These are phyloP conservation scores for Excoecaria agallocha DNA, from an alignment of 345 rosid species.

Conservation along the genomic window DNA sequence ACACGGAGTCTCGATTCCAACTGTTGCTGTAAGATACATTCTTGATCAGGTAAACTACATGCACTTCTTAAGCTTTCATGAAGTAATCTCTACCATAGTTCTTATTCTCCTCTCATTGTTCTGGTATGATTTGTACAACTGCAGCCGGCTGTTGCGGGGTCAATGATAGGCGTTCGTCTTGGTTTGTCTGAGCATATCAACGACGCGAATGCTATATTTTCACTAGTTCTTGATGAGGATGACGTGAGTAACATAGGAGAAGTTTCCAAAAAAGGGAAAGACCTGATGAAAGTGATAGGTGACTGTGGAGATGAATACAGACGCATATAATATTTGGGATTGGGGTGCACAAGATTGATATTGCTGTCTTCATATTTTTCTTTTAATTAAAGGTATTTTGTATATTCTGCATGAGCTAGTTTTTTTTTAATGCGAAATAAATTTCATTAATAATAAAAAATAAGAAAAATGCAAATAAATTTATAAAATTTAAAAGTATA, in stretches of 20 bases:
- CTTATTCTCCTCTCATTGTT: too few relatives aligned
- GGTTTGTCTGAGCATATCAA: conserved; percentile 76
- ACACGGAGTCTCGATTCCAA: conserved; percentile 83
- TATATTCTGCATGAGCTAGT: too few relatives aligned
- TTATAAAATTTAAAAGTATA: too few relatives aligned
- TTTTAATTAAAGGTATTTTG: too few relatives aligned
- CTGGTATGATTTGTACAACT: background rate
- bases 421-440: too few relatives aligned
- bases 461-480: too few relatives aligned
- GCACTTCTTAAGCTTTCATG: background rate
- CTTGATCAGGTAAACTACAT: conserved; percentile 60
- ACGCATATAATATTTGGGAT: too few relatives aligned
- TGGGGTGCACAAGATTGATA: too few relatives aligned
- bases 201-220: conserved; percentile 68
- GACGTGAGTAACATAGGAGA: conserved; percentile 67
- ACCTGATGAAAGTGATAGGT: conserved; percentile 78
- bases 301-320: conserved; percentile 95
- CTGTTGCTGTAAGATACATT: conserved; percentile 83
- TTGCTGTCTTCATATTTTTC: too few relatives aligned
- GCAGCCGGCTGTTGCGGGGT: conserved; percentile 88
- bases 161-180: conserved; percentile 90
- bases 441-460: too few relatives aligned
- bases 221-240: conserved; percentile 72
- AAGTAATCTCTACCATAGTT: background rate
- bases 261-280: conserved; percentile 55